Evolutionary conservation across 2,329 filamentous ascomycete genomes (phyloP).

Genomic region (Talaromyces sp.): DNA sequence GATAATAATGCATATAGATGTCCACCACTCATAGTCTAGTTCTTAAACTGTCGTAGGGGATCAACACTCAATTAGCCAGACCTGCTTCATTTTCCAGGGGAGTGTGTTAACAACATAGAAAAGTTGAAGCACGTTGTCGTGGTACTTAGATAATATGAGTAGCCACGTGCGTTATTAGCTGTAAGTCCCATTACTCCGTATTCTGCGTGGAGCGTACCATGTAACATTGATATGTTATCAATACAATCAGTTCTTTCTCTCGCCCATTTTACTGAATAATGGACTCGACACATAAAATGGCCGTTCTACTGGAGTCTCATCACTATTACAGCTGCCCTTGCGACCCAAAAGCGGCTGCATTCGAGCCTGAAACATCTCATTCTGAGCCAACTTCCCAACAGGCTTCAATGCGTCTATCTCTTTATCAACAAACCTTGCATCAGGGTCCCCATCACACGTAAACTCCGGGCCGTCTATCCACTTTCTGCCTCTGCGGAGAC

Average conservation of each 20-base stretch:
- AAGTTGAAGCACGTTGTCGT: no score
- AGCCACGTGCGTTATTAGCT: no score
- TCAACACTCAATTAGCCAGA: no score
- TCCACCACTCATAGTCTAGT: no score
- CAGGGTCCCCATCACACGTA: conserved; percentile 2
- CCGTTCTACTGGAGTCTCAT: neutral
- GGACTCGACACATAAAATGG: conserved; percentile 16
- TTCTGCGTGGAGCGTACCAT: no score
- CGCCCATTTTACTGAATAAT: conserved; percentile 11
- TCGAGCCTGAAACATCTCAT: conserved; percentile 6
- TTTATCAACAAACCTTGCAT: conserved; percentile 14
- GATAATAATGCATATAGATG: no score
- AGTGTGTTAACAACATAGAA: no score
- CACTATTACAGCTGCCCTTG: neutral
- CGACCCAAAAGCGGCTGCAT: conserved; percentile 13
- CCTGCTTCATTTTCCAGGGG: no score
- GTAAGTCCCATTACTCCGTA: no score
- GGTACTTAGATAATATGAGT: no score
- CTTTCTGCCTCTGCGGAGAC: conserved; percentile 4
- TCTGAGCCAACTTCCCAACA: conserved; percentile 12
- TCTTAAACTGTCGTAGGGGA: no score
- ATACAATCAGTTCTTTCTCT: neutral
- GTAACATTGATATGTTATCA: no score
- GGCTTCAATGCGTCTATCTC: neutral
- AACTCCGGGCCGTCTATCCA: conserved; percentile 14